Evolutionary conservation across 1,139 yeast species (phyloP).

Genomic region (Yamadazyma aaseri): DNA sequence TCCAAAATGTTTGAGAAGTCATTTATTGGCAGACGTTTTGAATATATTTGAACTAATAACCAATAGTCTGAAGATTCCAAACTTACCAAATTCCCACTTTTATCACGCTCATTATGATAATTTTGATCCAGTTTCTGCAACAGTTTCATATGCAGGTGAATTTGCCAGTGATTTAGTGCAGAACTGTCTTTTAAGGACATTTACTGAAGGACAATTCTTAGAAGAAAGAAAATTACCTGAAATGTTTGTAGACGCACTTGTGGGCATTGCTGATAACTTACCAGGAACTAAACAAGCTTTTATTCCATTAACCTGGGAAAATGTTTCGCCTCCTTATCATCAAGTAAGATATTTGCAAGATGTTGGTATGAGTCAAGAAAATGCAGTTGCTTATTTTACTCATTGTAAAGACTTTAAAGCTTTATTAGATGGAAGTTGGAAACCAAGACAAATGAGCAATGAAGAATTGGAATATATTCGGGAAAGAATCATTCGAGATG

Average conservation of each 20-base stretch:
- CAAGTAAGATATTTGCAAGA: conserved; percentile 46
- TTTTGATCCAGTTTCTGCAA: not conserved
- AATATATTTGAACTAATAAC: not conserved
- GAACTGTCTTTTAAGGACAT: not conserved
- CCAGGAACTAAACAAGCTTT: conserved; percentile 12
- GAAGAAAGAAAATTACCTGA: not conserved
- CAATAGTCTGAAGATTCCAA: not conserved
- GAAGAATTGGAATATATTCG: conserved; percentile 16
- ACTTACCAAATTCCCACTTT: not conserved
- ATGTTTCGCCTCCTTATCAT: conserved; percentile 51
- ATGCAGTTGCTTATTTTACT: conserved; percentile 40
- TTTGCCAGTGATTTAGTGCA: not conserved
- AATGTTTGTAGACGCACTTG: not conserved
- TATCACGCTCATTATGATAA: not conserved
- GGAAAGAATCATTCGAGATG: conserved; percentile 13
- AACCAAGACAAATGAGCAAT: conserved; percentile 12
- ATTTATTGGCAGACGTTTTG: not conserved
- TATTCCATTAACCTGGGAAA: conserved; percentile 46
- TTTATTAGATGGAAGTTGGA: conserved; percentile 21
- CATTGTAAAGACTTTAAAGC: conserved; percentile 24
- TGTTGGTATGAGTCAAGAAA: conserved; percentile 42
- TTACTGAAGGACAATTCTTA: not conserved
- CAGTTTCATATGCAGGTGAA: not conserved
- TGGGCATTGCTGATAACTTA: not conserved
- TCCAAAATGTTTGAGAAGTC: not conserved